These are phyloP conservation scores for Lodderomyces orthopsilosis DNA, from an alignment of 1,139 yeast species.

Conservation along the genomic window DNA sequence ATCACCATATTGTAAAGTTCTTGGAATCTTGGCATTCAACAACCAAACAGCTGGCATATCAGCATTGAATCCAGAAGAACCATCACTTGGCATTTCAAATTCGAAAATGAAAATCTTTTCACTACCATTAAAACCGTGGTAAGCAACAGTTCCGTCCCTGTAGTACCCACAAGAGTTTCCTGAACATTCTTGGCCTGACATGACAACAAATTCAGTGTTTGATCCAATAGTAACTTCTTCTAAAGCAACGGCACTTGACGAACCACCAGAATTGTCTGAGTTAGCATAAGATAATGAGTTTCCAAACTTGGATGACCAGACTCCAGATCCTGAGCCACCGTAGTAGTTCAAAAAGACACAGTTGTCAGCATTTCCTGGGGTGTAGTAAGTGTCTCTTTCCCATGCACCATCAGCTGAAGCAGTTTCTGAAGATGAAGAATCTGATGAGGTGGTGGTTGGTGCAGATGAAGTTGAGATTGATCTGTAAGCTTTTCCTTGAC, in stretches of 20 bases:
- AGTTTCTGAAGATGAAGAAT: slow-evolving; percentile 29
- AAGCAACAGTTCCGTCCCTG: slow-evolving; percentile 70
- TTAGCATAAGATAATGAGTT: slow-evolving; percentile 85
- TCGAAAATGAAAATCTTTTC: slow-evolving; percentile 70
- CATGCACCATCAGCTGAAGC: slow-evolving; percentile 53
- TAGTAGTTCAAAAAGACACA: slow-evolving; percentile 79
- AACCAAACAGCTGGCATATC: slow-evolving; percentile 83
- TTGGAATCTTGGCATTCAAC: slow-evolving; percentile 72
- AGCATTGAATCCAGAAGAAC: slow-evolving; percentile 34
- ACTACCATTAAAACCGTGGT: slow-evolving; percentile 66
- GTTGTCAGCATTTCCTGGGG: slow-evolving; percentile 58
- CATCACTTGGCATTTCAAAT: slow-evolving; percentile 59
- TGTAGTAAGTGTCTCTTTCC: slow-evolving; percentile 73
- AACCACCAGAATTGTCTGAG: slow-evolving; percentile 69
- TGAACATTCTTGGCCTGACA: slow-evolving; percentile 57
- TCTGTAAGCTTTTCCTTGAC: slow-evolving; percentile 15
- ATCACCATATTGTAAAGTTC: slow-evolving; percentile 71
- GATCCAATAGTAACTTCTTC: slow-evolving; percentile 52
- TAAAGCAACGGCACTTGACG: slow-evolving; percentile 57
- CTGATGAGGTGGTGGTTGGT: slow-evolving; percentile 27
- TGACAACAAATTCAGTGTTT: slow-evolving; percentile 57
- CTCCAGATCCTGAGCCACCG: slow-evolving; percentile 86
- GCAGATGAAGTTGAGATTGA: slow-evolving; percentile 23
- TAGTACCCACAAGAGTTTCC: slow-evolving; percentile 63
- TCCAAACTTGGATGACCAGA: slow-evolving; percentile 81